Evolutionary conservation across 2,329 filamentous ascomycete genomes (phyloP).

Genomic region (Hypoxylon sp.): DNA sequence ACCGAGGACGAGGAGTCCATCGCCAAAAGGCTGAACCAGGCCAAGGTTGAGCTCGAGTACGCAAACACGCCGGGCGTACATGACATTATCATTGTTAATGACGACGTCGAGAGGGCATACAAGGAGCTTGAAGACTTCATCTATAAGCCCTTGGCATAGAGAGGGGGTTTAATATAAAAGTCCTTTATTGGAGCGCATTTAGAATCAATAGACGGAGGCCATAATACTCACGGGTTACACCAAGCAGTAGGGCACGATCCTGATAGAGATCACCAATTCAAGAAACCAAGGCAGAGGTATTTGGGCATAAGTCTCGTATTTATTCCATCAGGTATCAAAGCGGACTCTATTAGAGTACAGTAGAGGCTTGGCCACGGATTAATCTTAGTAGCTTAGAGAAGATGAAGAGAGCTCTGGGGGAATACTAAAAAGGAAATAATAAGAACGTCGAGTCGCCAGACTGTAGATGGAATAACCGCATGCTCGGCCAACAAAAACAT

Average conservation of each 20-base stretch:
- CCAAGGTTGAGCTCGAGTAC: constrained; percentile 81
- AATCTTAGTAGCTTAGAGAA: constrained; percentile 55
- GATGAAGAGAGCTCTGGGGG: constrained; percentile 56
- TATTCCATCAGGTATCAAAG: constrained; percentile 62
- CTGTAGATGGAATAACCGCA: constrained; percentile 56
- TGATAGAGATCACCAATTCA: constrained; percentile 28
- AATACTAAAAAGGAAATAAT: constrained; percentile 64
- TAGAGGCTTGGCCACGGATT: constrained; percentile 58
- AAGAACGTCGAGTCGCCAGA: constrained; percentile 59
- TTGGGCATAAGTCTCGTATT: constrained; percentile 51
- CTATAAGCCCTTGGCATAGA: constrained; percentile 55
- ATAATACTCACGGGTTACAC: constrained; percentile 9
- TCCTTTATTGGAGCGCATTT: constrained; percentile 14
- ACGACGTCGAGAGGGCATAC: constrained; percentile 68
- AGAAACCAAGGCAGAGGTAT: constrained; percentile 18
- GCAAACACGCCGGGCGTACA: constrained; percentile 76
- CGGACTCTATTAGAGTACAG: constrained; percentile 54
- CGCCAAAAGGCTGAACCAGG: constrained; percentile 78
- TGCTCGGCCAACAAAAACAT: constrained; percentile 58
- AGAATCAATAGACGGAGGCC: constrained; percentile 21
- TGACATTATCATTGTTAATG: constrained; percentile 77
- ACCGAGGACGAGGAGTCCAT: constrained; percentile 85
- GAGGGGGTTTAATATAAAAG: not conserved
- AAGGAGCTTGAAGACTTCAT: constrained; percentile 67
- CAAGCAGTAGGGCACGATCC: constrained; percentile 13